Evolutionary conservation across 768 basidiomycete species (phyloP), one percentile per base, ranked within the genome.

Genomic region (Pleurotus pulmonarius): DNA sequence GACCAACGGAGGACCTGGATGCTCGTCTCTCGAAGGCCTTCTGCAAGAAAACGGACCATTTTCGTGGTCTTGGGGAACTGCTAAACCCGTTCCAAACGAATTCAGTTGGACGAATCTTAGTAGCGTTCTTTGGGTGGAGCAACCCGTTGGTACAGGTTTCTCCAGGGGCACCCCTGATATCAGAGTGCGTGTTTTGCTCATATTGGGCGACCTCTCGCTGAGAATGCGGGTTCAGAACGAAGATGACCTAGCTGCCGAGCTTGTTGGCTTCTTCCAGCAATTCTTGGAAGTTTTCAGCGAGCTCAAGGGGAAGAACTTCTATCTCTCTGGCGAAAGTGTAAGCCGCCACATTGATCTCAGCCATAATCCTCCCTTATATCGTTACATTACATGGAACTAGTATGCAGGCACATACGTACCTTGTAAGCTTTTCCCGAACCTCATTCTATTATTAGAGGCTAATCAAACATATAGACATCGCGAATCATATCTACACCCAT

Each of bases 1-100:
- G 88, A 87, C 84, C 4, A 90, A 89, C 60, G 88, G 88, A n/a
- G 88, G 89, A 1, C 89, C 88, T 0, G 88, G 89, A 25, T 90
- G 88, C 62, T 88, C 86, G 9, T 87, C 87, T 1, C 71, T 90
- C 0, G 83, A 87, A 64, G 89, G 87, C 15, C 67, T 86, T 37
- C 64, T 90, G 3, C 85, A 90, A 65, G 89, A 90, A 64, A 89
- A 89, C 59, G 88, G 88, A 12, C 89, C 89, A 1, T 75, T 91
- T 67, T 76, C 73, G 43, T 90, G 88, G 88, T 67, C 77, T 5
- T 73, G 61, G 44, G 89, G 89, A 1, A 80, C 81, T 62, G 87
- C 86, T 1, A 76, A 76, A 55, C 83, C 88, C 3, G 86, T 79
- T 0, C 73, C 67, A 4, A 91, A 90, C 53, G 76, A 85, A 60